Evolutionary conservation across 805 yeast genomes (phyloP).

Genomic region (Yamadazyma sp.): DNA sequence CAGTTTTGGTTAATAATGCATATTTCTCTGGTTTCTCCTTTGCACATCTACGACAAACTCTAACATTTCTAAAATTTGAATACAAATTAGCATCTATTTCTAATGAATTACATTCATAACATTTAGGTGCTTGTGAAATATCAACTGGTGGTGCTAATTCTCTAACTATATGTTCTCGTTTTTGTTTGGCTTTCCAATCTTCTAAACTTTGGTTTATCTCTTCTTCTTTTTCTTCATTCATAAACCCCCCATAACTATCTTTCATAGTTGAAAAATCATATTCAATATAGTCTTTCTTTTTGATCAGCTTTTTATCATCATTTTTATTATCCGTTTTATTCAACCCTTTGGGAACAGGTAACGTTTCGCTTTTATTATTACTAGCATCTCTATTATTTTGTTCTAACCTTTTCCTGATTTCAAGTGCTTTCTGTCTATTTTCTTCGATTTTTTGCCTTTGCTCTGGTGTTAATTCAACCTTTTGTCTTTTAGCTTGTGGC

Average conservation of each 20-base stretch:
- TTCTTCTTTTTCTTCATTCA: conserved; percentile 28
- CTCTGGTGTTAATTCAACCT: conserved; percentile 38
- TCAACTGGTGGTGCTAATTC: conserved; percentile 74
- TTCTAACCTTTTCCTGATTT: conserved; percentile 33
- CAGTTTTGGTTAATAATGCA: conserved; percentile 89
- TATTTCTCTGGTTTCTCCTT: conserved; percentile 80
- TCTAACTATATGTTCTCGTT: conserved; percentile 32
- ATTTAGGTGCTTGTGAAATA: conserved; percentile 70
- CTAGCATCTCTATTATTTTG: conserved; percentile 39
- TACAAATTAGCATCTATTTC: conserved; percentile 75
- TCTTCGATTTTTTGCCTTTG: conserved; percentile 48
- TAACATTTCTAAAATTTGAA: conserved; percentile 59
- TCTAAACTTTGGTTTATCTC: conserved; percentile 25
- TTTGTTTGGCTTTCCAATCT: conserved; percentile 49
- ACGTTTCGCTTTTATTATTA: conserved; percentile 7
- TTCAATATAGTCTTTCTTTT: conserved; percentile 68
- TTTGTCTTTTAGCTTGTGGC: conserved; percentile 5
- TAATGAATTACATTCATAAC: conserved; percentile 76
- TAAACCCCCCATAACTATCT: conserved; percentile 84
- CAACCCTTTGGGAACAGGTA: conserved; percentile 11
- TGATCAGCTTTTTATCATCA: conserved; percentile 32
- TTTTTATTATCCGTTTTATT: conserved; percentile 3
- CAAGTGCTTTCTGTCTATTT: conserved; percentile 54
- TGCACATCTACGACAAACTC: conserved; percentile 81
- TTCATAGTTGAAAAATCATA: conserved; percentile 89